These are phyloP conservation scores for Neonectria punicea DNA, from an alignment of 2,329 filamentous ascomycete species.

Conservation along the genomic window DNA sequence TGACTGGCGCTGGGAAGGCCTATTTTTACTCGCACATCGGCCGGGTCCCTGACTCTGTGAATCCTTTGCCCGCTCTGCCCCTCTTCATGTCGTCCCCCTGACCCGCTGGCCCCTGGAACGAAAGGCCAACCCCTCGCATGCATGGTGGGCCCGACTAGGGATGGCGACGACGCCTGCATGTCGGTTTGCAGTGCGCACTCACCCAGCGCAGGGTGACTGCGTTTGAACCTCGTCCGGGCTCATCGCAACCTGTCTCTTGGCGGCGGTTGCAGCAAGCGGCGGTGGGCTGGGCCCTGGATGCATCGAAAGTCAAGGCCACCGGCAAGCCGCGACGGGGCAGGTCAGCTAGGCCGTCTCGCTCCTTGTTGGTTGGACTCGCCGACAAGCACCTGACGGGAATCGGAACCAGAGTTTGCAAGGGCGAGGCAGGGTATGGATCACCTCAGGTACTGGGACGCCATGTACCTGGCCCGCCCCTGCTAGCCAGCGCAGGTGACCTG, in stretches of 20 bases:
- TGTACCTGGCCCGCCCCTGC: constrained; percentile 49
- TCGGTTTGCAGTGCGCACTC: constrained; percentile 27
- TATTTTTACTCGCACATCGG: constrained; percentile 43
- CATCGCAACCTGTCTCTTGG: constrained; percentile 14
- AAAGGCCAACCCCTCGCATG: constrained; percentile 42
- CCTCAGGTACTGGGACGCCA: constrained; percentile 44
- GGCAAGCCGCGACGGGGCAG: neutral
- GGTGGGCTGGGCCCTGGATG: constrained; percentile 5
- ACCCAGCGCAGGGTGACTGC: constrained; percentile 14
- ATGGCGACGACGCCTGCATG: constrained; percentile 35
- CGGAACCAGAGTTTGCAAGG: constrained; percentile 35
- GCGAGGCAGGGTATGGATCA: constrained; percentile 38
- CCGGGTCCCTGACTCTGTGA: constrained; percentile 32
- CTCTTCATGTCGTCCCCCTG: constrained; percentile 28
- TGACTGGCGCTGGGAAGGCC: constrained; percentile 36
- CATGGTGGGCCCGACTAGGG: constrained; percentile 35
- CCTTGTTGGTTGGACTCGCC: constrained; percentile 28
- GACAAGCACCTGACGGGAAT: constrained; percentile 33
- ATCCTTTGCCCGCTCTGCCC: constrained; percentile 26
- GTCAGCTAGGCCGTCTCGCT: constrained; percentile 9
- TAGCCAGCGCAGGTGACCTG: constrained; percentile 51
- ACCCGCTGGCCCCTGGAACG: constrained; percentile 31
- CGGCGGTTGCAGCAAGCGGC: constrained; percentile 8
- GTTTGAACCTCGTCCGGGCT: constrained; percentile 16
- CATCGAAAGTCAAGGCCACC: constrained; percentile 7